Conservation (phyloP, 2,329 filamentous ascomycete species). For the Monosporascus ibericus region DNA sequence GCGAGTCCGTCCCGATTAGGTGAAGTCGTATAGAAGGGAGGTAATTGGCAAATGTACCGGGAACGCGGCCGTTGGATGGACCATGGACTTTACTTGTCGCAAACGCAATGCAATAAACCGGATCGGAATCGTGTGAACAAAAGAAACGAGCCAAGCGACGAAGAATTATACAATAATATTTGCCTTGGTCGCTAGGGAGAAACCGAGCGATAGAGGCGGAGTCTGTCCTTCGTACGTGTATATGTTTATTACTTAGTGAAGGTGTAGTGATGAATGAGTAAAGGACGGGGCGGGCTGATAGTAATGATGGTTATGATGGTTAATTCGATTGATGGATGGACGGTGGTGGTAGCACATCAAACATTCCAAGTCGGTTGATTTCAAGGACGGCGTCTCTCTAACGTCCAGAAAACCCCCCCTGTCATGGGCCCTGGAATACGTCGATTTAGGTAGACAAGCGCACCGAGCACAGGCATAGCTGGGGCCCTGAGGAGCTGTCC, state of each 20-base stretch:
- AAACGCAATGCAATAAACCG: background rate
- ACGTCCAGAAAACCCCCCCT: no score
- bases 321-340: background rate
- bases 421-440: no score
- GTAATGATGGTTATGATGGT: background rate
- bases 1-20: background rate
- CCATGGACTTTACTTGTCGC: background rate
- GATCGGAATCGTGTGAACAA: background rate
- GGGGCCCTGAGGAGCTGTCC: background rate
- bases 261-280: no score
- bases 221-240: no score
- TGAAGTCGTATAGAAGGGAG: background rate
- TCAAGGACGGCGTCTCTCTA: background rate
- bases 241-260: no score
- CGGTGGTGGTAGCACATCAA: background rate
- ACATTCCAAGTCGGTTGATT: background rate
- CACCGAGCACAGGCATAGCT: background rate
- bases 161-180: background rate
- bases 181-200: background rate
- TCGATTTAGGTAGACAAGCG: no score
- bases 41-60: background rate
- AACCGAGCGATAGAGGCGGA: no score
- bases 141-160: background rate
- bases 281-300: no score
- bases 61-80: background rate